Evolutionary conservation across 2,329 filamentous ascomycete species (phyloP).

Genomic region (Scedosporium boydii): DNA sequence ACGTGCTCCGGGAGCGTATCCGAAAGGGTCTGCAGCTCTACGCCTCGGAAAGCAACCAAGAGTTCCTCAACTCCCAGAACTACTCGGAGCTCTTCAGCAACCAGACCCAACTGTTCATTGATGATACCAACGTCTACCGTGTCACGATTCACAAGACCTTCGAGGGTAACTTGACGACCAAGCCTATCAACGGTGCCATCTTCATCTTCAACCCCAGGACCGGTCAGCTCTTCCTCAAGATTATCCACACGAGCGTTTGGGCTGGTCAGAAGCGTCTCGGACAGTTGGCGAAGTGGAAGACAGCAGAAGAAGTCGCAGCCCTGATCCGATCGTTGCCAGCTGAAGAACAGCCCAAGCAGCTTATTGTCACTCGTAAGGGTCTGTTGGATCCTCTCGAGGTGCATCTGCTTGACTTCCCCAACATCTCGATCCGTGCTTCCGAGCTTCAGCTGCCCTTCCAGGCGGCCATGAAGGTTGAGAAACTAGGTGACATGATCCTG

Average conservation of each 20-base stretch:
- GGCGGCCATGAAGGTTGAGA: constrained; percentile 99
- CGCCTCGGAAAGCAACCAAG: constrained; percentile 96
- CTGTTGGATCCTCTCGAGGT: constrained; percentile 94
- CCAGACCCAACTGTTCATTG: constrained; percentile 96
- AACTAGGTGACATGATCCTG: constrained; percentile 97
- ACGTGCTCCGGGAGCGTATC: constrained; percentile 94
- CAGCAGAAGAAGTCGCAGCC: constrained; percentile 97
- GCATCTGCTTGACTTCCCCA: constrained; percentile 94
- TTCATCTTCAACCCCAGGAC: constrained; percentile 99
- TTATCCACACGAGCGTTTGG: constrained; percentile 99
- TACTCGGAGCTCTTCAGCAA: constrained; percentile 99
- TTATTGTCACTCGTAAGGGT: constrained; percentile 97
- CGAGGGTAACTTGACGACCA: constrained; percentile 96
- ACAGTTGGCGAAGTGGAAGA: constrained; percentile 98
- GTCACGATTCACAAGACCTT: constrained; percentile 99
- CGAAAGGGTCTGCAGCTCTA: constrained; percentile 96
- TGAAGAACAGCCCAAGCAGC: constrained; percentile 96
- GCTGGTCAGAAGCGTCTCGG: constrained; percentile 98
- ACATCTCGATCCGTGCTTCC: constrained; percentile 95
- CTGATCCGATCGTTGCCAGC: constrained; percentile 91
- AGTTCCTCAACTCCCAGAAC: constrained; percentile 98
- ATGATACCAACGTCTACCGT: constrained; percentile 98
- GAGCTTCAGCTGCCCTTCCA: constrained; percentile 97
- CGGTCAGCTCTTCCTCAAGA: constrained; percentile 95
- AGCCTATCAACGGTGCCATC: constrained; percentile 98